Base-by-base conservation (phyloP, 768 basidiomycete genomes). In the Crepidotus variabilis region DNA sequence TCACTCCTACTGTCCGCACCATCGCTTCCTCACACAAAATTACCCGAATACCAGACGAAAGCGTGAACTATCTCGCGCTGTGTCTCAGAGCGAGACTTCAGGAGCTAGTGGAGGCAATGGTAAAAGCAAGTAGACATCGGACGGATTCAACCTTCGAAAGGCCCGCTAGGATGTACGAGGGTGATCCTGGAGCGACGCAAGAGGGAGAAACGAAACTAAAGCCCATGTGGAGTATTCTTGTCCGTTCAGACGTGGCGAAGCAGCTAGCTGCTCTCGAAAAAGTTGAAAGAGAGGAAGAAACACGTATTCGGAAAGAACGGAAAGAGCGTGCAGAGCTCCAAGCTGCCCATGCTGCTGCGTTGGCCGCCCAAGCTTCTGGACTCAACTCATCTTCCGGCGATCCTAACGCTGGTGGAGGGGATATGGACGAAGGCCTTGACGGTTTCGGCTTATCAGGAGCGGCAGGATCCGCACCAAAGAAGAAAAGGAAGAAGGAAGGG, bases 231-330 rank as follows among this genome's bases (percentile, higher is more conserved):
- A 81, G 81, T 50, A 78, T 92, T 54, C 72, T 85, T 10, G 81
- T 96, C 9, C 80, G 86, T n/a, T 83, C 78, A 33, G 92, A 96
- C 63, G 80, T 92, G 7, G 85, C 80, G 23, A 94, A 92, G 69
- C 88, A 92, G 71, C 75, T 93, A 0, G 78, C 79, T 0, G 83
- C 81, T 14, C 71, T 96, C 24, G 93, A 96, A 70, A 84, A 82
- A 58, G 78, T 80, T 7, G 92, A 95, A 65, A 74, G 90, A 48
- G 94, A 94, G 62, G 94, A 96, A 52, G 93, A 96, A 71, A 80
- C 82, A 67, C 78, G 77, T 57, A 72, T 88, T 47, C 77, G 92
- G 46, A 72, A 87, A 52, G 91, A 94, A 69, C 74, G 93, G 47
- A 92, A 88, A 66, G 87, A 92, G 64, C 78, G 91, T 14, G 80